Base-by-base conservation (phyloP, 2,329 filamentous ascomycete species). In the Ceratocystis variospora region DNA sequence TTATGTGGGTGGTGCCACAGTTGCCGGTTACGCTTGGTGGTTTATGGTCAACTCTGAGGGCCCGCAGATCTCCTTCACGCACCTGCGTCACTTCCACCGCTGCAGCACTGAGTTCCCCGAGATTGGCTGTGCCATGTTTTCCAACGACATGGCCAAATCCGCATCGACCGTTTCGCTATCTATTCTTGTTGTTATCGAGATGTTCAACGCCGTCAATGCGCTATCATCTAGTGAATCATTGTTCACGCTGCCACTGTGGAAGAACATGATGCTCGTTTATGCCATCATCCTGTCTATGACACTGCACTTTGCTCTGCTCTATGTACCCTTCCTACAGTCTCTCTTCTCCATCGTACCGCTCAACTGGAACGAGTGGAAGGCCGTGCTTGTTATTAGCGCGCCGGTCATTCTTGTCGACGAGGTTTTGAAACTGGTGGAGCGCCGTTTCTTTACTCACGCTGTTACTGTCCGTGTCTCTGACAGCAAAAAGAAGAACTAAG, bases 11-110 rank as follows among this genome's bases (percentile, higher is more conserved):
- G 81, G 90, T 50, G 94, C 94, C 65, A 99, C 94, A 2, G 95
- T 99, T 22, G 91, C 88, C 73, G 94, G 95, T 59, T 99, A 99
- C 74, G 93, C 90, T n/a, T 99, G 94, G 94, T 99, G 91, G 90
- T 99, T 97, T 81, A 92, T 99, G 88, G 96, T 88, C 80, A 93
- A 97, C 79, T 78, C 86, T 7, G 85, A 87, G 70, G 94, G 94
- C 0, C 94, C 94, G 28, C 89, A 96, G 75, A 96, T 99, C 76
- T 86, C 81, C 69, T 96, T 97, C 79, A 88, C 83, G 75, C 90
- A 99, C 74, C 80, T 99, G 70, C 81, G 88, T 28, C 88, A 95
- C 78, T 99, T 97, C 86, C 94, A 99, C 79, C 87, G 87, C 74
- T 99, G 94, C 83, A 87, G 87, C 0, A 73, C 88, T 17, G 81